Evolutionary conservation across 257 asterid genomes (phyloP).

Genomic region (Scutellaria barbata): DNA sequence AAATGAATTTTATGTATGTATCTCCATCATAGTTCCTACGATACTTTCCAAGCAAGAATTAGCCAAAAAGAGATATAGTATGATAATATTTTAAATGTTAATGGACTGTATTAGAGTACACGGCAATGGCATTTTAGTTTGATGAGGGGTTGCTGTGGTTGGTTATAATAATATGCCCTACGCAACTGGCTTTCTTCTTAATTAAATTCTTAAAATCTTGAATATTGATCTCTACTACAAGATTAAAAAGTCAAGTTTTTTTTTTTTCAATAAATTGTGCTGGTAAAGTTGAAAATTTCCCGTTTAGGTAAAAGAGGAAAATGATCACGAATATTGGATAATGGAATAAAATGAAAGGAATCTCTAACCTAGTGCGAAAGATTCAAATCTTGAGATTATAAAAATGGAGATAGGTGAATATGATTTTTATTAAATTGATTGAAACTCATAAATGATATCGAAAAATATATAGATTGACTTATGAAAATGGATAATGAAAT

Average conservation of each 20-base stretch:
- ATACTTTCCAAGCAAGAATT: slow-evolving; percentile 44
- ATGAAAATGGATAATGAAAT: no score
- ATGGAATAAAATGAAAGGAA: neutral
- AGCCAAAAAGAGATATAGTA: slow-evolving; percentile 34
- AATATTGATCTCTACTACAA: neutral
- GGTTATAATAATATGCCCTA: neutral
- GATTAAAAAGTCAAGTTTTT: neutral
- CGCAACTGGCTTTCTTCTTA: neutral
- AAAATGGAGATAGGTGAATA: no score
- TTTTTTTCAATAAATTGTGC: neutral
- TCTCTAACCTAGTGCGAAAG: neutral
- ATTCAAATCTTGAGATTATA: no score
- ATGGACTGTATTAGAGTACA: slow-evolving; percentile 29
- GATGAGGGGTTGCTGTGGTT: slow-evolving; percentile 24
- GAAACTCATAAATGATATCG: no score
- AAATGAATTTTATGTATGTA: neutral
- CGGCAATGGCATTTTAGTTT: slow-evolving; percentile 33
- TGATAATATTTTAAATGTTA: slow-evolving; percentile 6
- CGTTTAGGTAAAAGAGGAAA: neutral
- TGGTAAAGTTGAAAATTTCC: neutral
- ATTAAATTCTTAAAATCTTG: neutral
- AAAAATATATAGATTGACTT: no score
- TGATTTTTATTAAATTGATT: no score
- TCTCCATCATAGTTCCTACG: slow-evolving; percentile 22
- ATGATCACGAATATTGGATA: neutral